These are phyloP conservation scores for Diutina siamensis DNA, from an alignment of 1,139 yeast genomes.

Conservation along the genomic window DNA sequence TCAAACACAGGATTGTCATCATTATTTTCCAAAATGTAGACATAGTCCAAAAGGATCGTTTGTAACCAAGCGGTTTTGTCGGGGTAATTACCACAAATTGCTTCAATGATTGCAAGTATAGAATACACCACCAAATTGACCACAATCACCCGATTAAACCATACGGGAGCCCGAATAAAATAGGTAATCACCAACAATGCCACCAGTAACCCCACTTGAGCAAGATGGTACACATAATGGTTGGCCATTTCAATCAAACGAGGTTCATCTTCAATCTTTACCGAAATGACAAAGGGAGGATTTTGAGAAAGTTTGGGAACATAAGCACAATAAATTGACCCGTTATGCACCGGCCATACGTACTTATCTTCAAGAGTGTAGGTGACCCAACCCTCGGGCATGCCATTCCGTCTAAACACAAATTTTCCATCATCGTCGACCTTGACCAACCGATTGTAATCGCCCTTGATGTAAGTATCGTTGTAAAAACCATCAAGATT, in stretches of 20 bases:
- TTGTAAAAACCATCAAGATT: slow-evolving; percentile 1
- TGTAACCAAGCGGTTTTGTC: neutral
- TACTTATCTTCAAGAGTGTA: neutral
- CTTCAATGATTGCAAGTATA: neutral
- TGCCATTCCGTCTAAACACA: neutral
- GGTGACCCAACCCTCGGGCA: slow-evolving; percentile 3
- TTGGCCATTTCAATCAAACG: neutral
- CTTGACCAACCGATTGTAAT: neutral
- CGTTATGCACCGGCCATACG: neutral
- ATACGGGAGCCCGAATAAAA: neutral
- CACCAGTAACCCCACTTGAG: neutral
- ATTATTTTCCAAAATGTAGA: neutral
- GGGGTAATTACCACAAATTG: neutral
- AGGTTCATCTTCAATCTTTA: neutral
- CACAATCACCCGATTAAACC: neutral
- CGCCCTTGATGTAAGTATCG: neutral
- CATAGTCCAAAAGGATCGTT: neutral
- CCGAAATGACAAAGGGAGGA: neutral
- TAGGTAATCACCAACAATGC: neutral
- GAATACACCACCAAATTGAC: neutral
- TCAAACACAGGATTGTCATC: neutral
- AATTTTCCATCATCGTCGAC: neutral
- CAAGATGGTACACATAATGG: neutral
- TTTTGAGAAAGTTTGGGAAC: neutral
- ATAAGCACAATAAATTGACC: neutral